These are phyloP conservation scores for Syzygium syzygioides DNA, from an alignment of 441 rosid species.

Conservation along the genomic window DNA sequence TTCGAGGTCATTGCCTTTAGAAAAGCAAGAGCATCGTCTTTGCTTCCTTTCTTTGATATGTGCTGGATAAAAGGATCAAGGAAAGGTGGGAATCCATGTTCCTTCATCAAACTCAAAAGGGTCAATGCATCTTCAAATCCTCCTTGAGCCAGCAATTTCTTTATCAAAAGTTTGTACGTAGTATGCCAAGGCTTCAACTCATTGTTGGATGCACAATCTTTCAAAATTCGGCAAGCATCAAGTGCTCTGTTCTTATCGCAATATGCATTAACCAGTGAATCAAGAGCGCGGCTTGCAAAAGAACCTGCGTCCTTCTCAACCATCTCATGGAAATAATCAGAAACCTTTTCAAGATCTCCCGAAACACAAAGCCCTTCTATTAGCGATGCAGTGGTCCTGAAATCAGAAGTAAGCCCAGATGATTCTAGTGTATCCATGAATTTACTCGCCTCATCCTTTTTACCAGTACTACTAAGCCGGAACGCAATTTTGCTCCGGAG, in stretches of 20 bases:
- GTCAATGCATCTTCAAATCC: constrained; percentile 67
- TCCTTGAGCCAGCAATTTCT: constrained; percentile 50
- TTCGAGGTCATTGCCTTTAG: constrained; percentile 57
- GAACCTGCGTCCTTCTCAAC: constrained; percentile 37
- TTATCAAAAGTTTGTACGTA: constrained; percentile 55
- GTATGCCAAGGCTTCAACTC: constrained; percentile 48
- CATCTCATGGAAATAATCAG: constrained; percentile 48
- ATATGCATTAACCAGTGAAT: constrained; percentile 51
- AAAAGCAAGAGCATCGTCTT: constrained; percentile 55
- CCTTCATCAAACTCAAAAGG: constrained; percentile 62
- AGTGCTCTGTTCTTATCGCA: constrained; percentile 49
- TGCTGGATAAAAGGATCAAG: constrained; percentile 55
- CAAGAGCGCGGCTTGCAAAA: constrained; percentile 41
- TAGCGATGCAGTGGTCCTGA: constrained; percentile 48
- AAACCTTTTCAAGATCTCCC: constrained; percentile 58
- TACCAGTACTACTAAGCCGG: constrained; percentile 46
- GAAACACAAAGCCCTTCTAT: constrained; percentile 68
- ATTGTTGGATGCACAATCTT: constrained; percentile 21
- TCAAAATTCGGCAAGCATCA: constrained; percentile 59
- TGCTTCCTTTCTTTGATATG: constrained; percentile 63
- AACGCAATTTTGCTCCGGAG: constrained; percentile 48
- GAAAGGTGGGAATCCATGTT: constrained; percentile 70
- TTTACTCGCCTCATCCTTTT: constrained; percentile 40
- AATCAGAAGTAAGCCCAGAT: constrained; percentile 41
- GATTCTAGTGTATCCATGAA: constrained; percentile 39